phyloP scores from a whole-genome alignment of 1,284 basidiomycete species.

The Leccinum subrobustum region DNA sequence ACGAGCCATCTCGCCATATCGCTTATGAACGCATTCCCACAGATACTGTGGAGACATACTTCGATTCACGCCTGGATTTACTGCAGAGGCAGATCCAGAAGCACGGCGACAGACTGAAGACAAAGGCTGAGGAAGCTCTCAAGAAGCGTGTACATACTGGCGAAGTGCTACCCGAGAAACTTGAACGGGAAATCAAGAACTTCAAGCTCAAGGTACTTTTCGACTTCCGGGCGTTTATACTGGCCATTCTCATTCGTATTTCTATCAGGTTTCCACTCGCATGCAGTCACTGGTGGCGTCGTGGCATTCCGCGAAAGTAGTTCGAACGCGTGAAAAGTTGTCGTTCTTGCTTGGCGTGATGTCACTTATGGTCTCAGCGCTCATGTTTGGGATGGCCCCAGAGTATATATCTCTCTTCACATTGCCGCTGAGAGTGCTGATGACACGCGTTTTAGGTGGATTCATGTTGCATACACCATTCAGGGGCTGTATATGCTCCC shows the following conservation, averaged over 20 bases:
- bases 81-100: conserved; percentile 85
- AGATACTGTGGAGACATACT: conserved; percentile 90
- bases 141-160: conserved; percentile 70
- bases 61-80: conserved; percentile 88
- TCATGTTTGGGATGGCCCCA: conserved; percentile 82
- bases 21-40: conserved; percentile 16
- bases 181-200: conserved; percentile 82
- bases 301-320: conserved; percentile 90
- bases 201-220: conserved; percentile 61
- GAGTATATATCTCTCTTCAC: conserved; percentile 47
- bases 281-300: conserved; percentile 70
- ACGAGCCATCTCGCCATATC: background rate
- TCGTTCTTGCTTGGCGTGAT: conserved; percentile 92
- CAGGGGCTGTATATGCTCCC: conserved; percentile 79
- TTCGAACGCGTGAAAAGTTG: conserved; percentile 87
- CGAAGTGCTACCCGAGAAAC: conserved; percentile 67
- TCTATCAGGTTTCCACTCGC: conserved; percentile 66
- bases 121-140: conserved; percentile 68
- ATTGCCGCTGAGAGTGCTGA: conserved; percentile 5
- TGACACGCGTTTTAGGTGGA: conserved; percentile 49
- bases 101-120: conserved; percentile 79
- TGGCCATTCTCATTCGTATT: conserved; percentile 11
- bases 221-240: background rate
- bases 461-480: conserved; percentile 77
- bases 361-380: conserved; percentile 78